These are phyloP conservation scores for Cylindricascospora bacillispora DNA, from an alignment of 1,139 yeast genomes.

Conservation along the genomic window DNA sequence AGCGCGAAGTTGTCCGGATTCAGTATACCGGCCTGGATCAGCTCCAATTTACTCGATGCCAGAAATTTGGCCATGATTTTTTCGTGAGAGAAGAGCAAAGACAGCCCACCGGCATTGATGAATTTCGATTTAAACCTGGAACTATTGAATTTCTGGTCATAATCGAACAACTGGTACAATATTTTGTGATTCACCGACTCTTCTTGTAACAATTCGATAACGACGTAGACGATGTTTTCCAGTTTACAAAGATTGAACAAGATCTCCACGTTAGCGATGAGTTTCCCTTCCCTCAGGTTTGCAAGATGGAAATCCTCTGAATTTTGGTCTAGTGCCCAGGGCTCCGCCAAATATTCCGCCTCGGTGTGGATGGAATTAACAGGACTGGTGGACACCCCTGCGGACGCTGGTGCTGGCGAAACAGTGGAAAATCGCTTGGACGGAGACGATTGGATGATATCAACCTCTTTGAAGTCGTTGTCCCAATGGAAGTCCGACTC, in stretches of 20 bases:
- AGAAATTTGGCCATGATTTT: constrained; percentile 7
- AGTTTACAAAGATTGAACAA: constrained; percentile 2
- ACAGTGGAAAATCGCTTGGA: too few relatives aligned
- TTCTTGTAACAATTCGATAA: neutral
- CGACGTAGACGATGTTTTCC: constrained; percentile 3
- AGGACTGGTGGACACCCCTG: too few relatives aligned
- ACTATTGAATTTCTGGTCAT: constrained; percentile 11
- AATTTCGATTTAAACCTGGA: constrained; percentile 13
- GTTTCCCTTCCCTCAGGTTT: neutral
- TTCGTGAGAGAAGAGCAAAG: constrained; percentile 9
- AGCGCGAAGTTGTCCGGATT: too few relatives aligned
- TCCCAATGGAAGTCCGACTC: constrained; percentile 20
- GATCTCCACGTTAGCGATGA: constrained; percentile 1
- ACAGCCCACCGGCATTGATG: constrained; percentile 18
- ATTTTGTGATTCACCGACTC: neutral
- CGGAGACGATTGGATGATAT: constrained; percentile 7
- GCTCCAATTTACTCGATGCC: too few relatives aligned
- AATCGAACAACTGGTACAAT: constrained; percentile 6
- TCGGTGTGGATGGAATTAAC: too few relatives aligned
- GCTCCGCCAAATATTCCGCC: too few relatives aligned
- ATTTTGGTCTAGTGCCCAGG: too few relatives aligned
- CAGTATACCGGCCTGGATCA: too few relatives aligned
- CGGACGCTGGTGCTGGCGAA: too few relatives aligned
- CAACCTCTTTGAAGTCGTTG: constrained; percentile 16
- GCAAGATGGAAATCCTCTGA: neutral